Evolutionary conservation across 148 eudicot species (phyloP).

Genomic region (Persicaria maculosa): DNA sequence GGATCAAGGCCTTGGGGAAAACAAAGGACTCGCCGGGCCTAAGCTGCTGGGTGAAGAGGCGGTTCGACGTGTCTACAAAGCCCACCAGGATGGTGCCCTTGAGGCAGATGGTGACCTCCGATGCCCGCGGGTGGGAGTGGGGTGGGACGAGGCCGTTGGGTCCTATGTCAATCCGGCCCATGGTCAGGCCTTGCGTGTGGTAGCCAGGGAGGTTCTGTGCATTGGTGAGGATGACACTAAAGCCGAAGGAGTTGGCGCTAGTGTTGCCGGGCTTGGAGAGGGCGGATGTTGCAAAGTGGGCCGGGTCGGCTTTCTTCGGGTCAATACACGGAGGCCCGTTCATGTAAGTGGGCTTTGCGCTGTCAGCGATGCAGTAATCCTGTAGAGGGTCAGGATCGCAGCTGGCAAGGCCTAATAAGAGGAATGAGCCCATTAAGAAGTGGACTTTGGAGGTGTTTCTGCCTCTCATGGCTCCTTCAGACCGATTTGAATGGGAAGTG

Average conservation of each 20-base stretch:
- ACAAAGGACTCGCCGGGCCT: slow-evolving; percentile 71
- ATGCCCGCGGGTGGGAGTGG: slow-evolving; percentile 83
- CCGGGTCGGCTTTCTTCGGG: slow-evolving; percentile 34
- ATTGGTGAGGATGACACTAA: slow-evolving; percentile 48
- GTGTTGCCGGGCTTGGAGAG: slow-evolving; percentile 56
- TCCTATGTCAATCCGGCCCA: slow-evolving; percentile 66
- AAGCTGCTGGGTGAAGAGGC: slow-evolving; percentile 39
- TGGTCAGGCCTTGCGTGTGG: slow-evolving; percentile 62
- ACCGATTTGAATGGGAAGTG: not conserved
- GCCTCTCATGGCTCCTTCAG: slow-evolving; percentile 23
- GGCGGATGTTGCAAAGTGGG: slow-evolving; percentile 68
- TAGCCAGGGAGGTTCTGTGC: slow-evolving; percentile 54
- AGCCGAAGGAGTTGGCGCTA: slow-evolving; percentile 39
- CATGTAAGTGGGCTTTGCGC: slow-evolving; percentile 20
- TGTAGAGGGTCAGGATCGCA: slow-evolving; percentile 75
- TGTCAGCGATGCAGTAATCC: slow-evolving; percentile 71
- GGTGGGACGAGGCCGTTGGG: slow-evolving; percentile 66
- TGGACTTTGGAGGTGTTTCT: slow-evolving; percentile 15
- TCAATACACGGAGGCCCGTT: slow-evolving; percentile 60
- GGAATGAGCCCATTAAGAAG: slow-evolving; percentile 17
- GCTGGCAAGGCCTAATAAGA: slow-evolving; percentile 14
- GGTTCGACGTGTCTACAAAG: slow-evolving; percentile 57
- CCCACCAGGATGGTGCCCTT: slow-evolving; percentile 67
- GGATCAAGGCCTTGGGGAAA: slow-evolving; percentile 71
- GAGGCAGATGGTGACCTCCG: slow-evolving; percentile 65